Evolutionary conservation across 148 eudicot species (phyloP).

Genomic region (Rhododendron williamsianum): DNA sequence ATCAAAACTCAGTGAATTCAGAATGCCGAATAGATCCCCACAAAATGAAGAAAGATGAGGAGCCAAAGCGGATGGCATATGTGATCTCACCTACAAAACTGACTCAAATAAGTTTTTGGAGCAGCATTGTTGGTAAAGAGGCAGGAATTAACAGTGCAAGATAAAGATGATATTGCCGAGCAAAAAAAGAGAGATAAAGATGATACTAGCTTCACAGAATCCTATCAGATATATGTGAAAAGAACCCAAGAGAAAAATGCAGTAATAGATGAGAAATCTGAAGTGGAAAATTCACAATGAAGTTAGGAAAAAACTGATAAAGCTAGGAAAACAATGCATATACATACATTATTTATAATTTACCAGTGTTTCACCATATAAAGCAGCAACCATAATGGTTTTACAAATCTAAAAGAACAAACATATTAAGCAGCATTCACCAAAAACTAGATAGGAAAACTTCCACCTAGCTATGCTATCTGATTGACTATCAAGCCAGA

Average conservation of each 20-base stretch:
- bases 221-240: background rate
- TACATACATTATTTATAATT: background rate
- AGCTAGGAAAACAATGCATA: background rate
- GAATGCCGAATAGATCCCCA: slow-evolving; percentile 41
- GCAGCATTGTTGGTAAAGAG: background rate
- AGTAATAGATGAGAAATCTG: background rate
- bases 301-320: background rate
- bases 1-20: slow-evolving; percentile 47
- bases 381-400: background rate
- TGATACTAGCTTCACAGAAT: background rate
- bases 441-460: background rate
- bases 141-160: background rate
- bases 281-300: background rate
- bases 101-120: slow-evolving; percentile 9
- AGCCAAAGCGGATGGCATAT: slow-evolving; percentile 68
- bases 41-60: slow-evolving; percentile 51
- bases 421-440: background rate
- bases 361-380: background rate
- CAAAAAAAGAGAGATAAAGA: background rate
- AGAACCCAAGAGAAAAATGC: background rate
- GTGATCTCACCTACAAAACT: slow-evolving; percentile 60
- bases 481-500: background rate
- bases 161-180: background rate
- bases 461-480: background rate
- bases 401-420: background rate